Evolutionary conservation across 163 green algal species (phyloP), one percentile per base, ranked within the genome.

Genomic region (Scenedesmus sp.): DNA sequence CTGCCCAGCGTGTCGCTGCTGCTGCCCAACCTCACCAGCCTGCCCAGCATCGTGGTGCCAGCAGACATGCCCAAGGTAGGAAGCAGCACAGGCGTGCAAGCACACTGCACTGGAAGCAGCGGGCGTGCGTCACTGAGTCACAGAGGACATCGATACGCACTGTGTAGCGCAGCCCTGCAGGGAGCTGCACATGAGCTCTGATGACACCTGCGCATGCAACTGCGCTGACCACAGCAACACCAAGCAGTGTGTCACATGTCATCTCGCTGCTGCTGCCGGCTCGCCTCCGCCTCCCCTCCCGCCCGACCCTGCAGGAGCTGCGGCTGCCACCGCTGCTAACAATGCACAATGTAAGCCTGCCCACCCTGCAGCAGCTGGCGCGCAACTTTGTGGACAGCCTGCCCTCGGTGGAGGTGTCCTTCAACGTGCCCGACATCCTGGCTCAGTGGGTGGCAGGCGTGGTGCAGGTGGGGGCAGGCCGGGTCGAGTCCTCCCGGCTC

Each of bases 21-120:
- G 78, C 78, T 84, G 78, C 78, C 78, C 42, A 84, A 51, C 78
- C 40, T 84, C 40, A 84, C 78, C 22, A 59, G 40, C 40, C 78
- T 84, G 78, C 78, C 78, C 40, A 84, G 40, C 40, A 49, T 84
- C 22, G 40, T 84, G 43, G 16, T 84, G 73, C 73, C 73, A 46
- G 73, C 35, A n/a, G 35, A 46, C 12, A 15, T 76, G 65, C 65
- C 65, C 24, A 76, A 76, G 65, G 65, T 76, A 30, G 4, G 65
- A 26, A 3, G 56, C 56, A 68, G 56, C 56, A 68, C 15, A 3
- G 4, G 16, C 56, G 26, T 30, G 56, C 15, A 16, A 68, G 15
- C 56, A 26, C 15, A 26, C 18, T 26, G 4, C 56, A 68, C 15
- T 68, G 15, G 15, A 68, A 56, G 46, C 46, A 56, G n/a, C n/a